Evolutionary conservation across 2,329 filamentous ascomycete species (phyloP).

Genomic region (Nemania bipapillata): DNA sequence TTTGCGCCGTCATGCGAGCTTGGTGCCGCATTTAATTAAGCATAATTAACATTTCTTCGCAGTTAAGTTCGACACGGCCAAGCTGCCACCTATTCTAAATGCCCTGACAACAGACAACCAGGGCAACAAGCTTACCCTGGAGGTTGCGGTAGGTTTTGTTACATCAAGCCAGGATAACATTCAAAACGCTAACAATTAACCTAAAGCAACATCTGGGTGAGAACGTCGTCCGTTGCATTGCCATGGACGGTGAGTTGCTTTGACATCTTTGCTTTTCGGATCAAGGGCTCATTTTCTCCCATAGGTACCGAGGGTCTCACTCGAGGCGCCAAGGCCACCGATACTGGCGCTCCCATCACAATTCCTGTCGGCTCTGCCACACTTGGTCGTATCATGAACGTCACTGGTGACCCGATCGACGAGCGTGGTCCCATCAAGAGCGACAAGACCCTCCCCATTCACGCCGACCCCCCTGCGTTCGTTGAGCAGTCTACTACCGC

Average conservation of each 20-base stretch:
- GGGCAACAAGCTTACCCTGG: constrained; percentile 92
- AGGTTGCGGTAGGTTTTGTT: constrained; percentile 81
- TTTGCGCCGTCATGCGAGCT: constrained; percentile 26
- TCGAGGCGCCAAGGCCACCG: constrained; percentile 83
- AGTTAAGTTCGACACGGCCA: constrained; percentile 97
- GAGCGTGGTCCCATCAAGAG: constrained; percentile 98
- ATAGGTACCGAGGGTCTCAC: constrained; percentile 98
- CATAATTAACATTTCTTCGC: constrained; percentile 51
- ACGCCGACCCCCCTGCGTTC: constrained; percentile 93
- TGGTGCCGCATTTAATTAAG: constrained; percentile 4
- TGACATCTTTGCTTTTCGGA: constrained; percentile 38
- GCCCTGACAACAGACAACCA: constrained; percentile 91
- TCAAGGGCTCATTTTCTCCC: constrained; percentile 44
- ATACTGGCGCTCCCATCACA: constrained; percentile 95
- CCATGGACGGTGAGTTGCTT: constrained; percentile 89
- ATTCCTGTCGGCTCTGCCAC: constrained; percentile 94
- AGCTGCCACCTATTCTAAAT: constrained; percentile 97
- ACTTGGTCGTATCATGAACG: constrained; percentile 99
- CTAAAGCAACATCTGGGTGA: constrained; percentile 97
- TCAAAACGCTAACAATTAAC: constrained; percentile 53
- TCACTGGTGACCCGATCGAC: constrained; percentile 99
- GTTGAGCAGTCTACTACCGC: constrained; percentile 94
- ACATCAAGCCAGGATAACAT: constrained; percentile 13
- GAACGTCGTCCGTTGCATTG: constrained; percentile 99
- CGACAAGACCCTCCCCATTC: constrained; percentile 87